These are phyloP conservation scores for Lenzites betulinus DNA, from an alignment of 768 basidiomycete genomes.

Conservation along the genomic window DNA sequence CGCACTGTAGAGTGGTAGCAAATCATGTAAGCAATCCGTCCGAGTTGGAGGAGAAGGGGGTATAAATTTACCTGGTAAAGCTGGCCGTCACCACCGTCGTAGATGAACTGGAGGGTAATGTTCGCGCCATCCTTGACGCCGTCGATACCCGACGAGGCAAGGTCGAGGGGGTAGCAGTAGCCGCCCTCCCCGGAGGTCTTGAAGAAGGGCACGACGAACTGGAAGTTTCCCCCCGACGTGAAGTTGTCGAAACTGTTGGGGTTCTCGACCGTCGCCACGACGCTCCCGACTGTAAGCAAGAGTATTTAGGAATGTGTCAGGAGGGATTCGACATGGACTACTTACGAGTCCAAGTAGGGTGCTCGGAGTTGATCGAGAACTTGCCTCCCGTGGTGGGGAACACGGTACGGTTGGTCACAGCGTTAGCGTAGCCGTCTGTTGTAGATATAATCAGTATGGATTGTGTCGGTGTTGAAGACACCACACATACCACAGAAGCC, in stretches of 20 bases:
- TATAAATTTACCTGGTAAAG: slow-evolving; percentile 62
- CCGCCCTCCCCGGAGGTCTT: slow-evolving; percentile 55
- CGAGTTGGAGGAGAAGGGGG: not conserved
- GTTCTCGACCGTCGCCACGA: slow-evolving; percentile 56
- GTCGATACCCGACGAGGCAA: slow-evolving; percentile 49
- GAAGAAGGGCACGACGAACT: slow-evolving; percentile 49
- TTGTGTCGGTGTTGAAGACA: not conserved
- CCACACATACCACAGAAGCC: slow-evolving; percentile 65
- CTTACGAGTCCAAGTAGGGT: slow-evolving; percentile 61
- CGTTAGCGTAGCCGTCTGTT: slow-evolving; percentile 62
- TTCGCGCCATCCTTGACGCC: slow-evolving; percentile 63
- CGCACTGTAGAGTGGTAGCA: slow-evolving; percentile 51
- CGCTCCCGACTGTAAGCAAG: slow-evolving; percentile 45
- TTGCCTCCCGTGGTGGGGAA: slow-evolving; percentile 71
- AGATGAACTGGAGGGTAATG: slow-evolving; percentile 72
- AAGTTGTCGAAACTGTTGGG: slow-evolving; percentile 70
- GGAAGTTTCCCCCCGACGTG: slow-evolving; percentile 39
- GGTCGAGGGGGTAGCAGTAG: slow-evolving; percentile 69
- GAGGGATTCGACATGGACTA: slow-evolving; percentile 6
- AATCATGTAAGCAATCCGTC: too few species aligned
- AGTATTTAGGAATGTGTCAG: not conserved
- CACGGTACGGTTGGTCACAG: slow-evolving; percentile 55
- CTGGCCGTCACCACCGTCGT: slow-evolving; percentile 67
- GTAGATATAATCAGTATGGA: not conserved
- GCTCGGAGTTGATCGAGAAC: slow-evolving; percentile 65